These are phyloP conservation scores for Ruellia speciosa DNA, from an alignment of 305 asterid species.

Conservation along the genomic window DNA sequence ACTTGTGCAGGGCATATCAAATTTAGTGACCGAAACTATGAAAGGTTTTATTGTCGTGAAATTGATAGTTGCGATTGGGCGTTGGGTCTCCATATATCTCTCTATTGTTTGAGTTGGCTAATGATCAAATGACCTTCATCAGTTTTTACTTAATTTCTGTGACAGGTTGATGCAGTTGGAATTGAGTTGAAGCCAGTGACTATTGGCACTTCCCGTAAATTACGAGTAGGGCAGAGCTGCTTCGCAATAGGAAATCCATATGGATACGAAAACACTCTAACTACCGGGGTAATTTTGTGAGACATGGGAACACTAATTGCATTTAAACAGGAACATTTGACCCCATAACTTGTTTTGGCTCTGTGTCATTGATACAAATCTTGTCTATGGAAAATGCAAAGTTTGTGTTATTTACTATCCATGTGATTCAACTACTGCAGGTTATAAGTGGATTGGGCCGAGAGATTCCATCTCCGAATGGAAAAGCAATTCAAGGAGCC, in stretches of 20 bases:
- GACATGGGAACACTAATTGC: not conserved
- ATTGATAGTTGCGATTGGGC: too few species aligned
- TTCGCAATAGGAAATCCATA: slow-evolving; percentile 85
- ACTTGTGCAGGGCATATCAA: too few species aligned
- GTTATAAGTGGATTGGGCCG: slow-evolving; percentile 87
- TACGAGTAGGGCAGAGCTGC: slow-evolving; percentile 85
- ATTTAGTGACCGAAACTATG: too few species aligned
- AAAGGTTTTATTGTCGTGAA: too few species aligned
- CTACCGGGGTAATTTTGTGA: slow-evolving; percentile 73
- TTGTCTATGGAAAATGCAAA: not conserved
- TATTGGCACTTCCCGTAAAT: slow-evolving; percentile 49
- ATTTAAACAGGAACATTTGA: not conserved
- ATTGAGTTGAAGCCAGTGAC: slow-evolving; percentile 56
- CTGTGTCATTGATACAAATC: not conserved
- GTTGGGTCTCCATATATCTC: too few species aligned
- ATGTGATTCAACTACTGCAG: slow-evolving; percentile 26
- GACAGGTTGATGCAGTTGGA: slow-evolving; percentile 62
- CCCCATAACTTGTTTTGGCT: not conserved
- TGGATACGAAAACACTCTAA: slow-evolving; percentile 78
- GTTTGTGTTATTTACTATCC: slow-evolving; percentile 3
- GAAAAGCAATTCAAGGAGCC: slow-evolving; percentile 79
- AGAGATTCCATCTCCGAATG: slow-evolving; percentile 95
- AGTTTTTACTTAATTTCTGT: not conserved
- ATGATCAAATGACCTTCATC: not conserved
- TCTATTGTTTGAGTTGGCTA: not conserved